These are phyloP conservation scores for Annulohypoxylon maeteangense DNA, from an alignment of 495 filamentous ascomycete genomes.

Conservation along the genomic window DNA sequence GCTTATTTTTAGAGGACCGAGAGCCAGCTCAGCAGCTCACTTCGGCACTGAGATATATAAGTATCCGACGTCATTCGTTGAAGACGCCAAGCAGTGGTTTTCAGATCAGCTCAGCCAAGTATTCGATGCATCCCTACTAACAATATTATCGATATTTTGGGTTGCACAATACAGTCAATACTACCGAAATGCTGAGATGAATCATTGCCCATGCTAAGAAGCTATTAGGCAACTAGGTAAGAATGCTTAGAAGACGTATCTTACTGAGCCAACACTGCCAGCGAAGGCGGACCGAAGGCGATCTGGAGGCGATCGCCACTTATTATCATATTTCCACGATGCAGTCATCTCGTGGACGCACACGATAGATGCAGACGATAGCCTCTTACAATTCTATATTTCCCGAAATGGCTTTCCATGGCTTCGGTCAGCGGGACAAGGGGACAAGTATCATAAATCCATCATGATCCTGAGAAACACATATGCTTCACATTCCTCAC, in stretches of 20 bases:
- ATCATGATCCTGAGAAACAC: slow-evolving; percentile 21
- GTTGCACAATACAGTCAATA: not conserved
- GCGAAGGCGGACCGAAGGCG: not conserved
- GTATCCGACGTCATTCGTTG: not conserved
- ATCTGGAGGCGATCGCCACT: slow-evolving; percentile 15
- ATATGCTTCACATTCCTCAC: slow-evolving; percentile 17
- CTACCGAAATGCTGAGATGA: not conserved
- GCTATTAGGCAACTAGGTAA: no score
- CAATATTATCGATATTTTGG: slow-evolving; percentile 11
- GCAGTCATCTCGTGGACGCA: slow-evolving; percentile 1
- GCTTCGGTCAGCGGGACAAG: slow-evolving; percentile 9
- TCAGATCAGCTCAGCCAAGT: slow-evolving; percentile 8
- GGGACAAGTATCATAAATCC: slow-evolving; percentile 17
- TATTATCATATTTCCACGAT: slow-evolving; percentile 6
- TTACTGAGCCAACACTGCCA: not conserved
- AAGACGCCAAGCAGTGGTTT: not conserved
- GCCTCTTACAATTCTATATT: slow-evolving; percentile 6
- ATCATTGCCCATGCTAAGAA: no score
- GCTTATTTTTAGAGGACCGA: not conserved
- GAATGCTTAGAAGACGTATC: not conserved
- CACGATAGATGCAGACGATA: not conserved
- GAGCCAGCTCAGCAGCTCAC: not conserved
- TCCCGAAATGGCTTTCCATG: slow-evolving; percentile 2
- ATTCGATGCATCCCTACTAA: not conserved
- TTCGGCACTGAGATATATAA: not conserved